Percentiles rank a stretch among this genome's conserved stretches.
Evolutionary conservation across 1,284 basidiomycete genomes (phyloP).

Genomic region (Neonothopanus nambi): DNA sequence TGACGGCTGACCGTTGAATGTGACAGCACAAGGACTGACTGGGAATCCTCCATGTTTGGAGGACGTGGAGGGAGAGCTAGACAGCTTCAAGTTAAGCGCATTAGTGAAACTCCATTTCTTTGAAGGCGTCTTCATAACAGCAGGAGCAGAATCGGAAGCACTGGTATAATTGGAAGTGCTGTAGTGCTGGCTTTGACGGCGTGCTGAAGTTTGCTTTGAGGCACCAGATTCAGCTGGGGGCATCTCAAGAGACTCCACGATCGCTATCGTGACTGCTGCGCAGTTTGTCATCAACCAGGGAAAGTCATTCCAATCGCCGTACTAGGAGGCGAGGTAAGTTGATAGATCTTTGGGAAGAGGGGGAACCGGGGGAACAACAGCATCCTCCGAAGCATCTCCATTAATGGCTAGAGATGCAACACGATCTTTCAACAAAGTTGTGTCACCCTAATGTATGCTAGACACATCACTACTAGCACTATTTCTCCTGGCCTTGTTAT

Average conservation of each 20-base stretch:
- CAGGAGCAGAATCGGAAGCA: slow-evolving; percentile 44
- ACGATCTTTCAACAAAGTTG: slow-evolving; percentile 63
- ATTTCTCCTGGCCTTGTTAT: slow-evolving; percentile 61
- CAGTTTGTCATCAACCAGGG: slow-evolving; percentile 41
- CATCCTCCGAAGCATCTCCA: slow-evolving; percentile 60
- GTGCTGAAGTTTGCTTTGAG: slow-evolving; percentile 12
- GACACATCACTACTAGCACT: slow-evolving; percentile 88
- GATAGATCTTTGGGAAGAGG: slow-evolving; percentile 92
- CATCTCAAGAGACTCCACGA: slow-evolving; percentile 54
- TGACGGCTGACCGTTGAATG: slow-evolving; percentile 39
- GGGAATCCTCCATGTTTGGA: slow-evolving; percentile 53
- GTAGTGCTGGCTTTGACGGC: slow-evolving; percentile 37
- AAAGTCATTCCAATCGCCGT: slow-evolving; percentile 53
- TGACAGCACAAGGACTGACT: slow-evolving; percentile 63
- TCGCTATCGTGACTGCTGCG: slow-evolving; percentile 40
- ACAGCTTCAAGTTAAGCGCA: slow-evolving; percentile 81
- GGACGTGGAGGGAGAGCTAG: slow-evolving; percentile 64
- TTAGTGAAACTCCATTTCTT: slow-evolving; percentile 98
- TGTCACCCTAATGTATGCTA: slow-evolving; percentile 67
- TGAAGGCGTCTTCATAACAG: slow-evolving; percentile 67
- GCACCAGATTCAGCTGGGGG: slow-evolving; percentile 30
- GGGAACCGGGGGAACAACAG: slow-evolving; percentile 89
- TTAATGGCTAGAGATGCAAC: slow-evolving; percentile 57
- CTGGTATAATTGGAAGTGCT: slow-evolving; percentile 34
- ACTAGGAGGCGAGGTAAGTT: slow-evolving; percentile 67